Percentiles rank a stretch among this genome's conserved stretches.
phyloP scores from a whole-genome alignment of 805 yeast species.

The Priceomyces haplophilus region DNA sequence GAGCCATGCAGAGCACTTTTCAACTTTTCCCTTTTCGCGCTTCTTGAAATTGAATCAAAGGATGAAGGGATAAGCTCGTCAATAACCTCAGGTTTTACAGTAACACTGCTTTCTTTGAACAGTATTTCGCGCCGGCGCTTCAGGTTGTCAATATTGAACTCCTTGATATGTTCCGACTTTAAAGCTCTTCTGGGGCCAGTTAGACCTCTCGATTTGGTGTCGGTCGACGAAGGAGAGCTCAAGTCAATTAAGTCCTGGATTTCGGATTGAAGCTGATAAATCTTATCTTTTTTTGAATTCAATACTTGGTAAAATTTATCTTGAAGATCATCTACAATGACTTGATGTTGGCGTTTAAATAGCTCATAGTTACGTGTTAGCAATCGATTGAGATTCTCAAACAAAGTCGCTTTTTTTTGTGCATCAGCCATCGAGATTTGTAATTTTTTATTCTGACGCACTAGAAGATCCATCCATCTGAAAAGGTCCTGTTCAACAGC shows the following conservation, averaged over 20 bases:
- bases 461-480: constrained; percentile 24
- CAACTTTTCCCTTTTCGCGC: background rate
- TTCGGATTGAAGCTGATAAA: constrained; percentile 19
- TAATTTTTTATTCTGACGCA: constrained; percentile 12
- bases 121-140: too few species aligned
- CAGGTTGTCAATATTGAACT: too few species aligned
- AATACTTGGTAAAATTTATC: constrained; percentile 24
- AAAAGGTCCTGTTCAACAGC: constrained; percentile 20
- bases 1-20: background rate
- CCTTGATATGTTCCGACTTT: background rate
- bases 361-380: constrained; percentile 11
- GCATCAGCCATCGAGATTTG: constrained; percentile 2
- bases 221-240: too few species aligned
- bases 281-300: constrained; percentile 29
- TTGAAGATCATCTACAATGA: constrained; percentile 23
- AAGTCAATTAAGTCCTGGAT: background rate
- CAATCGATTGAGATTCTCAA: constrained; percentile 5
- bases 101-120: background rate
- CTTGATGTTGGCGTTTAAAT: constrained; percentile 14
- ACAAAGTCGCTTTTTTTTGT: background rate
- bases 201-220: too few species aligned
- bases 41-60: background rate
- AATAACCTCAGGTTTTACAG: background rate
- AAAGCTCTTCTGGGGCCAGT: background rate
- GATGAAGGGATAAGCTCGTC: background rate